Evolutionary conservation across 164 flowering plant species (phyloP).

Genomic region (Chimonanthus salicifolius): DNA sequence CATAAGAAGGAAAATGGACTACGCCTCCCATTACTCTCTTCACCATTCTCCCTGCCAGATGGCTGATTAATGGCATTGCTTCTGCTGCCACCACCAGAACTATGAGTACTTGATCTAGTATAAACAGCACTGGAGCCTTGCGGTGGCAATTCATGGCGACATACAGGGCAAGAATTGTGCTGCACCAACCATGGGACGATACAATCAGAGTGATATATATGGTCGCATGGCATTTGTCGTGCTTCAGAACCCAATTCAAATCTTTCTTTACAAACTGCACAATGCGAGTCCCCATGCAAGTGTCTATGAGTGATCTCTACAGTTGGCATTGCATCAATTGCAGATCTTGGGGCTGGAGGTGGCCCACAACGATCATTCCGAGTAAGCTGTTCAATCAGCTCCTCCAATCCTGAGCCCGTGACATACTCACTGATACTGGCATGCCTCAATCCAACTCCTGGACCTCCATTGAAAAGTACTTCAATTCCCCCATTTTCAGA

Average conservation of each 20-base stretch:
- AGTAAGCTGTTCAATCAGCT: slow-evolving; percentile 60
- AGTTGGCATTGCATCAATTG: slow-evolving; percentile 73
- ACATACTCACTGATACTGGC: slow-evolving; percentile 62
- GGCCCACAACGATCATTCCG: slow-evolving; percentile 46
- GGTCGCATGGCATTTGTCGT: slow-evolving; percentile 72
- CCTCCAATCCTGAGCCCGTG: slow-evolving; percentile 79
- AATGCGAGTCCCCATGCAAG: slow-evolving; percentile 60
- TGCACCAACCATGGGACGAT: slow-evolving; percentile 81
- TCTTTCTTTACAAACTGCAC: slow-evolving; percentile 73
- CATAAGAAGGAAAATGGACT: slow-evolving; percentile 61
- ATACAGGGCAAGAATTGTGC: slow-evolving; percentile 80
- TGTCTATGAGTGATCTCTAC: slow-evolving; percentile 59
- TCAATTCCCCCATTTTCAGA: slow-evolving; percentile 52
- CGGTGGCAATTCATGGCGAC: slow-evolving; percentile 58
- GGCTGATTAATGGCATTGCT: neutral
- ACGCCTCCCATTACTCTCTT: slow-evolving; percentile 44
- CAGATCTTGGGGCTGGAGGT: slow-evolving; percentile 65
- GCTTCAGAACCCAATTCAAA: slow-evolving; percentile 68
- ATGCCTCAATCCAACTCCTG: slow-evolving; percentile 47
- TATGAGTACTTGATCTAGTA: slow-evolving; percentile 14
- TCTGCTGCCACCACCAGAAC: slow-evolving; percentile 22
- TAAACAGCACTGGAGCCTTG: slow-evolving; percentile 27
- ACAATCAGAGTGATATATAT: slow-evolving; percentile 70
- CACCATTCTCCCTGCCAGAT: slow-evolving; percentile 19
- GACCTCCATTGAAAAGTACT: slow-evolving; percentile 51